phyloP scores from a whole-genome alignment of 805 yeast genomes.

The Blastobotrys chiropterorum region DNA sequence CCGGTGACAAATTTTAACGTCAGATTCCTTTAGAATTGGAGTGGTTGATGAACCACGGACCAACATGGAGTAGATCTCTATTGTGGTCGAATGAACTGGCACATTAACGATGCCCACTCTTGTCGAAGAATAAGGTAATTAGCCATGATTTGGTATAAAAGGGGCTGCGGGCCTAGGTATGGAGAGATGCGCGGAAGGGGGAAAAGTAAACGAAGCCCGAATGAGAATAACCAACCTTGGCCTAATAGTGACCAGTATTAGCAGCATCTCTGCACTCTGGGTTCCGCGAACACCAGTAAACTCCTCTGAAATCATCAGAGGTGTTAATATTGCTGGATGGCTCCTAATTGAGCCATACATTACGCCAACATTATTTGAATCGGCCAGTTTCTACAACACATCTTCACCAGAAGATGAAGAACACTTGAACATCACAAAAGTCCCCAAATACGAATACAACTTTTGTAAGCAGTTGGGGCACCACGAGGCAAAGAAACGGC shows the following conservation, averaged over 20 bases:
- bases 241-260: background rate
- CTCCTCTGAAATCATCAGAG: background rate
- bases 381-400: background rate
- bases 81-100: no score
- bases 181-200: no score
- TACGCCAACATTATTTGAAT: background rate
- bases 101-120: no score
- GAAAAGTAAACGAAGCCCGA: no score
- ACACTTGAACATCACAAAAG: background rate
- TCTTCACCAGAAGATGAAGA: background rate
- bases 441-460: background rate
- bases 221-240: no score
- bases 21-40: no score
- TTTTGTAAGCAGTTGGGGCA: background rate
- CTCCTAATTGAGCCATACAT: background rate
- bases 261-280: background rate
- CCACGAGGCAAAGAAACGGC: background rate
- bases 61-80: no score
- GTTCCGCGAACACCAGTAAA: background rate
- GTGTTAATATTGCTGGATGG: background rate
- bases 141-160: no score
- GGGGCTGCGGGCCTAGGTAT: no score
- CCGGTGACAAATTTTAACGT: no score
- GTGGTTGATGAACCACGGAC: no score
- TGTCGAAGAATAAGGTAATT: no score